Conservation (phyloP, 139 green algal genomes). For the Picochlorum costavermella region DNA sequence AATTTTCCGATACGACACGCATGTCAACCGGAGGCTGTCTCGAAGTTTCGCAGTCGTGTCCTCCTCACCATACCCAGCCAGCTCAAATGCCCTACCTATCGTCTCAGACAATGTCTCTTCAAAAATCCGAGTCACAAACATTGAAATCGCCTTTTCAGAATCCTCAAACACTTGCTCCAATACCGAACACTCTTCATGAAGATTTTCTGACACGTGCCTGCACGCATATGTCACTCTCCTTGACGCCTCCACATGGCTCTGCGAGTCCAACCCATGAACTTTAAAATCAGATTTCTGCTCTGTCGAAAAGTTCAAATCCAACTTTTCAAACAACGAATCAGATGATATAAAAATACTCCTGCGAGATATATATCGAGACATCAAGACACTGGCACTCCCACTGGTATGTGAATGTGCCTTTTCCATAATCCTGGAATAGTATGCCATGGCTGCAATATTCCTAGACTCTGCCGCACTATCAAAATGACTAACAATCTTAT, state of each 20-base stretch:
- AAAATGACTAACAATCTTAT: conserved; percentile 53
- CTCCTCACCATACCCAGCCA: conserved; percentile 17
- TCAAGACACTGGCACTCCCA: conserved; percentile 2
- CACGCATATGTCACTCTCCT: conserved; percentile 28
- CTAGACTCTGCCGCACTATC: conserved; percentile 34
- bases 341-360: conserved; percentile 39
- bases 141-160: conserved; percentile 23
- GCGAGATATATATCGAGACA: conserved; percentile 46
- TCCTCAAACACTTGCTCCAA: conserved; percentile 46
- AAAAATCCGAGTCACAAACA: conserved; percentile 45
- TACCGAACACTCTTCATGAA: conserved; percentile 43
- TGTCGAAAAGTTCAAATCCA: background rate
- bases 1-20: conserved; percentile 40
- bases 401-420: conserved; percentile 9
- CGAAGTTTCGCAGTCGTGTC: conserved; percentile 17
- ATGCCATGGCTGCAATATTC: conserved; percentile 43
- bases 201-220: conserved; percentile 26
- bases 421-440: conserved; percentile 55
- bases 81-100: conserved; percentile 22
- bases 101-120: conserved; percentile 48
- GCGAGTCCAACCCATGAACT: background rate
- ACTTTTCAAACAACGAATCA: conserved; percentile 10
- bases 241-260: conserved; percentile 10
- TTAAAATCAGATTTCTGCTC: background rate
- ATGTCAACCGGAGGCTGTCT: conserved; percentile 37